A percentile compares a stretch with the other conserved stretches of the same genome.
phyloP scores from a whole-genome alignment of 371 early-diverging fungal species.

The Mucor indicus region DNA sequence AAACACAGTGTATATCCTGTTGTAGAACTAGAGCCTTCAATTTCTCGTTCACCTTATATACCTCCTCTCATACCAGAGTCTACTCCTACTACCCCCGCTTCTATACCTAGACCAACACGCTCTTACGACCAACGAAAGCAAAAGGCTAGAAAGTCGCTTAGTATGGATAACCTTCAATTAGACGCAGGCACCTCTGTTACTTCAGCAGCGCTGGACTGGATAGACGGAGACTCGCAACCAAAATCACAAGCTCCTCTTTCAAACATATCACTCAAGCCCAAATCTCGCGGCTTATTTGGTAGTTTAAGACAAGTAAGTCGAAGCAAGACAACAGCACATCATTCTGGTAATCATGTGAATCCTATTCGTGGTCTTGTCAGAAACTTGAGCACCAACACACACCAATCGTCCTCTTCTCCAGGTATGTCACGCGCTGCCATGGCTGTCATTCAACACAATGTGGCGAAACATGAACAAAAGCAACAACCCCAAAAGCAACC shows the following conservation, averaged over 20 bases:
- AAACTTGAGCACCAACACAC: conserved; percentile 9
- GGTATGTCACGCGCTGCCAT: conserved; percentile 28
- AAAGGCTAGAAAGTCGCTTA: conserved; percentile 5
- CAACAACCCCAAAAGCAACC: background rate
- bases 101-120: too few relatives aligned
- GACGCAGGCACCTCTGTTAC: conserved; percentile 9
- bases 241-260: background rate
- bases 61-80: background rate
- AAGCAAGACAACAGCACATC: conserved; percentile 10
- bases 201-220: conserved; percentile 15
- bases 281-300: conserved; percentile 17
- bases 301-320: conserved; percentile 23
- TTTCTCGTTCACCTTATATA: too few relatives aligned
- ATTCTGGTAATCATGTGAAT: conserved; percentile 1
- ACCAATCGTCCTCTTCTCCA: background rate
- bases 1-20: background rate
- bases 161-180: conserved; percentile 11
- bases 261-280: too few relatives aligned
- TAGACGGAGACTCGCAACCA: background rate
- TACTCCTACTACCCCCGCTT: background rate
- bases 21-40: too few relatives aligned
- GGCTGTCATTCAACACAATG: conserved; percentile 25
- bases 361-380: conserved; percentile 18
- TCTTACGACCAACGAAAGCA: too few relatives aligned
- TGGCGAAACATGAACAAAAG: conserved; percentile 9